Evolutionary conservation across 1,284 basidiomycete species (phyloP), one percentile per base, ranked within the genome.

Genomic region (Lentinus polychrous): DNA sequence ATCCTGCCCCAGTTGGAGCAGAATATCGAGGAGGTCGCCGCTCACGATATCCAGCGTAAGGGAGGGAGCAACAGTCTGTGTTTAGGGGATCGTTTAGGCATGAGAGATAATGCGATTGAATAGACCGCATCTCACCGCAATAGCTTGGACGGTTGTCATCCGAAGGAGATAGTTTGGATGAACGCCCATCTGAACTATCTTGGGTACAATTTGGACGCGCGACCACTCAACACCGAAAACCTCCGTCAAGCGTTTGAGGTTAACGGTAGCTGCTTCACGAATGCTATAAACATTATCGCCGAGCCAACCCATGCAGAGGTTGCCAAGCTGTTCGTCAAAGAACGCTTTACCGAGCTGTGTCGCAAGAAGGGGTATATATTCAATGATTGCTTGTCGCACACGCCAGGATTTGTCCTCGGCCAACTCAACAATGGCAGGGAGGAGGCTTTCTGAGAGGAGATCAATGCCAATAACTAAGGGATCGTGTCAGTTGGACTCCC

Each of bases 341-440:
- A 99, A 99, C 33, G 87, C 76, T 58, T 94, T 93, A 50, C 96
- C 96, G 48, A 99, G 81, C 66, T 99, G 96, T 18, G 90, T 95
- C 42, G 96, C 94, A 36, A 99, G 84, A 18, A 99, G 81, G 18
- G 76, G 96, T 69, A 84, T 98, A 71, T 99, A 98, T 69, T 99
- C 96, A 69, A 99, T 99, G 70, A 99, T 99, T 12, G 96, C 96
- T 70, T 99, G 96, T 58, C 96, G 87, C 37, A 99, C 96, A 44
- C 96, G 88, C 96, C 96, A 99, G 58, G 97, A 97, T 70, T 99
- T 99, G 76, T 99, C 96, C 69, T 99, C 96, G 20, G 96, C 95
- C 40, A 99, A 75, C 66, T 98, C 92, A 58, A 99, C 91, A 58
- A 99, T 99, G 31, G 96, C 96, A 7, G 96, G 96, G 18, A 99